Conservation (phyloP, 1,139 yeast species). For the Yamadazyma sp. region DNA sequence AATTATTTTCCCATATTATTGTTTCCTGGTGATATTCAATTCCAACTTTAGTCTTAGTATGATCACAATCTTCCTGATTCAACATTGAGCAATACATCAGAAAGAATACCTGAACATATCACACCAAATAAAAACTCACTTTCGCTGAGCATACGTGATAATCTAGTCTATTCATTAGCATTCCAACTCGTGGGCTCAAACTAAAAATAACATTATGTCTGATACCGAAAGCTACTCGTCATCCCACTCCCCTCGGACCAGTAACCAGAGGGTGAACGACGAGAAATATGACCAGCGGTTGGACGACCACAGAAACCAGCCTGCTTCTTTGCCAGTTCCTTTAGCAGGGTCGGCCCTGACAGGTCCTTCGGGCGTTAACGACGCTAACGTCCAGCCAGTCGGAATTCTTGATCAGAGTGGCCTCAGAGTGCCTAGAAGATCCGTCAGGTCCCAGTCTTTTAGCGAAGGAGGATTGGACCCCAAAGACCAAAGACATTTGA, state of each 20-base stretch:
- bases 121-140: background rate
- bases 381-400: slow-evolving; percentile 10
- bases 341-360: slow-evolving; percentile 13
- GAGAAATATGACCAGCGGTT: slow-evolving; percentile 52
- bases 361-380: background rate
- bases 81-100: background rate
- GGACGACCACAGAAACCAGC: slow-evolving; percentile 58
- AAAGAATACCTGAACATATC: background rate
- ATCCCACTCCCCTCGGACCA: slow-evolving; percentile 35
- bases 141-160: background rate
- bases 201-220: slow-evolving; percentile 31
- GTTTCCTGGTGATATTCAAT: background rate
- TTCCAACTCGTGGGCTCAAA: background rate
- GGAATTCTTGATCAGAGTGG: slow-evolving; percentile 9
- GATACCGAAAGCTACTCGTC: slow-evolving; percentile 42
- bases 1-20: background rate
- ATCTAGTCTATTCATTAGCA: no score
- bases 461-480: slow-evolving; percentile 19
- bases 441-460: slow-evolving; percentile 36
- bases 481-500: slow-evolving; percentile 18
- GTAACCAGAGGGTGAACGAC: slow-evolving; percentile 35
- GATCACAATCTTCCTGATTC: background rate
- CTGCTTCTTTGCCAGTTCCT: slow-evolving; percentile 37
- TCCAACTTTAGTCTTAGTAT: background rate
- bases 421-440: slow-evolving; percentile 15